Evolutionary conservation across 371 early-diverging fungal species (phyloP).

Genomic region (Mucor lusitanicus): DNA sequence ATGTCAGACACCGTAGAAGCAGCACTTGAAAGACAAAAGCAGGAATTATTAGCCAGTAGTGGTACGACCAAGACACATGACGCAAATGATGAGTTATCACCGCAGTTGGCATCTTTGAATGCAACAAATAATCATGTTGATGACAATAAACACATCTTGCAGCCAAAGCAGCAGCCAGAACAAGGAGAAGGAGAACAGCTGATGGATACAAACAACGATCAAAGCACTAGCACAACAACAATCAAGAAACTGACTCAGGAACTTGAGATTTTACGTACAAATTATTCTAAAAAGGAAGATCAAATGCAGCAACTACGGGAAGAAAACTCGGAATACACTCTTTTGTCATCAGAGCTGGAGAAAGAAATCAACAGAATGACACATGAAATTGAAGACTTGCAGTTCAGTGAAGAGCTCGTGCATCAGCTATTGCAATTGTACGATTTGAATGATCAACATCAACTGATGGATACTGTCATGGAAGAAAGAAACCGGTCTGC

Average conservation of each 20-base stretch:
- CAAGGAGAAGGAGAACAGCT: not conserved
- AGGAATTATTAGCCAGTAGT: not conserved
- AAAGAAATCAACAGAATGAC: conserved; percentile 31
- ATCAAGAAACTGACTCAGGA: not conserved
- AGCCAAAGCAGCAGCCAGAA: not conserved
- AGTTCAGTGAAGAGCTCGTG: conserved; percentile 9
- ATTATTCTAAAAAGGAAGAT: not conserved
- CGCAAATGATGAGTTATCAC: not conserved
- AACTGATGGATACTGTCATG: conserved; percentile 4
- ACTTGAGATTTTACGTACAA: not conserved
- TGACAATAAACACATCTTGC: not conserved
- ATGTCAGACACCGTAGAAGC: not conserved
- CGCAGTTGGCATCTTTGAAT: not conserved
- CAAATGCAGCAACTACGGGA: conserved; percentile 26
- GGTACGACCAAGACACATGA: not conserved
- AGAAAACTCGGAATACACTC: conserved; percentile 37
- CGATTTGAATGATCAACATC: not conserved
- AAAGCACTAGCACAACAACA: not conserved
- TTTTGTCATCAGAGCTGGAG: conserved; percentile 34
- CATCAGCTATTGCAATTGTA: not conserved
- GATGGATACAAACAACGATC: not conserved
- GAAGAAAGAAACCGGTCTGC: conserved; percentile 3
- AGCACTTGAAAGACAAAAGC: not conserved
- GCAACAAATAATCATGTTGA: not conserved
- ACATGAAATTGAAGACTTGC: conserved; percentile 22